Percentiles rank a stretch among this genome's conserved stretches.
These are phyloP conservation scores for Ceratobasidium sp. DNA, from an alignment of 1,284 basidiomycete genomes.

Conservation along the genomic window DNA sequence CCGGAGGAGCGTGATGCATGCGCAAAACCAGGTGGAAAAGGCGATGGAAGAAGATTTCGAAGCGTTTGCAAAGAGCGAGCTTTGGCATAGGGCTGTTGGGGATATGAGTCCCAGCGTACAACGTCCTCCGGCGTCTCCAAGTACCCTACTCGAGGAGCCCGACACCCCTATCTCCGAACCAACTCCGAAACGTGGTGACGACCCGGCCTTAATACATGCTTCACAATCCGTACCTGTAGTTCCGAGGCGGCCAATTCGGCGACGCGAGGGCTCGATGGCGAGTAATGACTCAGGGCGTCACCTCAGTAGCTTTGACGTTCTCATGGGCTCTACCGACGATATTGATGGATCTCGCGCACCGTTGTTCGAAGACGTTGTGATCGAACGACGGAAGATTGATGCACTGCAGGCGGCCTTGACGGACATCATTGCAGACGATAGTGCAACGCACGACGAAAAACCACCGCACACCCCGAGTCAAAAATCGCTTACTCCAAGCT, in stretches of 20 bases:
- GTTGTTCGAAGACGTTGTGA: conserved; percentile 81
- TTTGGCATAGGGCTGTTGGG: conserved; percentile 89
- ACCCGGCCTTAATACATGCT: conserved; percentile 22
- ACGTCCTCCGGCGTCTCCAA: conserved; percentile 22
- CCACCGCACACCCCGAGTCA: neutral
- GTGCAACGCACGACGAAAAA: conserved; percentile 20
- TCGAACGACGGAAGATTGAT: conserved; percentile 77
- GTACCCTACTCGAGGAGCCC: conserved; percentile 16
- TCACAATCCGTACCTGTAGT: conserved; percentile 39
- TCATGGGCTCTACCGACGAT: conserved; percentile 71
- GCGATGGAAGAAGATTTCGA: conserved; percentile 94
- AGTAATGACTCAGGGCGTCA: conserved; percentile 35
- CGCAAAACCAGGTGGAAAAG: conserved; percentile 86
- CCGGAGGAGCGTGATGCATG: conserved; percentile 81
- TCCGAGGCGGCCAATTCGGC: conserved; percentile 26
- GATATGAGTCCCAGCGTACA: conserved; percentile 67
- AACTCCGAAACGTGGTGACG: conserved; percentile 2
- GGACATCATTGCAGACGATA: conserved; percentile 90
- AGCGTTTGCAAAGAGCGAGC: conserved; percentile 85
- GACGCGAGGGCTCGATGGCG: conserved; percentile 33
- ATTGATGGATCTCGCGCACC: conserved; percentile 74
- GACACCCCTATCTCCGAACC: conserved; percentile 16
- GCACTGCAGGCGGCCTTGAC: conserved; percentile 94
- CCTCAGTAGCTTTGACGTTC: conserved; percentile 74
- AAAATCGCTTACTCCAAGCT: conserved; percentile 20